Percentiles rank a stretch among this genome's conserved stretches.
Conservation (phyloP, 2,329 filamentous ascomycete genomes). For the Colletotrichum tamarilloi region DNA sequence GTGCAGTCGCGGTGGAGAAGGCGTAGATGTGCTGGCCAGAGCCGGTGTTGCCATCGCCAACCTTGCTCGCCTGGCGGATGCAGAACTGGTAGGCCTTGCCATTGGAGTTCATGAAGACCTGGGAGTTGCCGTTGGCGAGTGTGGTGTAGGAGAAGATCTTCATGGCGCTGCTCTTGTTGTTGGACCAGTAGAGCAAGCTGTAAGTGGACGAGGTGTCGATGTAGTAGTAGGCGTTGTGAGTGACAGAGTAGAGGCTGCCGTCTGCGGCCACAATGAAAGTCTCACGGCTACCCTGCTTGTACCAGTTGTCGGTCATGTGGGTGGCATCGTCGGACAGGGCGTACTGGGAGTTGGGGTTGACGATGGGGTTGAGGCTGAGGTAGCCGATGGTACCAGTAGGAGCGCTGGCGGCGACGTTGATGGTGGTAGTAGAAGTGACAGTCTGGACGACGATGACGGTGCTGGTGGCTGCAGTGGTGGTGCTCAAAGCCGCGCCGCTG, state of each 20-base stretch:
- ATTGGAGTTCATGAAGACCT: not conserved
- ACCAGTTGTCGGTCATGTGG: conserved; percentile 11
- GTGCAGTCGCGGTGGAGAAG: not conserved
- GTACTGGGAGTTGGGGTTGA: not conserved
- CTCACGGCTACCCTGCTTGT: not conserved
- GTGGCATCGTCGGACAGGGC: not conserved
- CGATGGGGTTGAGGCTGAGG: not conserved
- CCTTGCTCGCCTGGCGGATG: not conserved
- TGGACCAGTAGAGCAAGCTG: not conserved
- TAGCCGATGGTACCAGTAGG: not conserved
- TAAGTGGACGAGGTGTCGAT: not conserved
- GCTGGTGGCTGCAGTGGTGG: not conserved
- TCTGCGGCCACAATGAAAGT: conserved; percentile 3
- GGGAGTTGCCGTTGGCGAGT: not conserved
- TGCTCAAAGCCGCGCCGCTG: not conserved
- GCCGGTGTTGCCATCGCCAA: not conserved
- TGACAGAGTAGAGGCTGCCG: not conserved
- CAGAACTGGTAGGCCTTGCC: not conserved
- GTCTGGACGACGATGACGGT: not conserved
- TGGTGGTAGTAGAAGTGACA: not conserved
- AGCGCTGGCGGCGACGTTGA: not conserved
- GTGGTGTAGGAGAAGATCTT: not conserved
- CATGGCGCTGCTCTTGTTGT: not conserved
- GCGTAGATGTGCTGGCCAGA: not conserved
- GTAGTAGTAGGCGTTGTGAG: not conserved